Percentiles rank a stretch among this genome's conserved stretches.
Conservation (phyloP, 2,329 filamentous ascomycete genomes). For the Xylaria arbuscula region DNA sequence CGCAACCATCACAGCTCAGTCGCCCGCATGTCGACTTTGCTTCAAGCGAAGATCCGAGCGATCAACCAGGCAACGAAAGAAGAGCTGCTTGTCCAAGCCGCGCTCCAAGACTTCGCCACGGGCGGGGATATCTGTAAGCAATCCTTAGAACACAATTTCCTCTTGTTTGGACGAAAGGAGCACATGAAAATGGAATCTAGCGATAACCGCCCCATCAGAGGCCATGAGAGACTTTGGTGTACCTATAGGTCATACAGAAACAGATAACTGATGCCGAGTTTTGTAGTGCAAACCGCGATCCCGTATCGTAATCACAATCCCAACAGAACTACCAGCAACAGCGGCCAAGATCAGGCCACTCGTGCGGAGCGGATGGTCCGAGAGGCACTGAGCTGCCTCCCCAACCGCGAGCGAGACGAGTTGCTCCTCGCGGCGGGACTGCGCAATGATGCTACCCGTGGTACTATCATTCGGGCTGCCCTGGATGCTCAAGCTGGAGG, state of each 20-base stretch:
- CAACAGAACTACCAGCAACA: neutral
- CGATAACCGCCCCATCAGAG: neutral
- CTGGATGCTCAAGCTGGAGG: neutral
- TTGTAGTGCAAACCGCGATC: slow-evolving; percentile 10
- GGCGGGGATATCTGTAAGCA: slow-evolving; percentile 5
- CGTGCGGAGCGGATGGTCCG: neutral
- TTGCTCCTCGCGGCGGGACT: neutral
- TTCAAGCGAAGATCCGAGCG: neutral
- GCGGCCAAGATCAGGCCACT: neutral
- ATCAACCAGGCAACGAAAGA: neutral
- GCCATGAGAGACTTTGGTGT: too few relatives aligned
- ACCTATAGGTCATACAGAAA: neutral
- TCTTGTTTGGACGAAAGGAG: neutral
- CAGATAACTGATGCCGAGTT: neutral
- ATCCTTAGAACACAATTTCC: neutral
- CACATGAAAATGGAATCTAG: neutral
- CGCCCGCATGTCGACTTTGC: neutral
- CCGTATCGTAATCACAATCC: neutral
- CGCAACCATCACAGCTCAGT: neutral
- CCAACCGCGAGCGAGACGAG: neutral
- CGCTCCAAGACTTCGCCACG: neutral
- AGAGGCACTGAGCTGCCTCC: neutral
- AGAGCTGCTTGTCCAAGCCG: neutral
- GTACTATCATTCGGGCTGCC: neutral
- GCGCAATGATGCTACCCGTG: neutral